phyloP scores from a whole-genome alignment of 768 basidiomycete genomes.

The Mycena floridula region DNA sequence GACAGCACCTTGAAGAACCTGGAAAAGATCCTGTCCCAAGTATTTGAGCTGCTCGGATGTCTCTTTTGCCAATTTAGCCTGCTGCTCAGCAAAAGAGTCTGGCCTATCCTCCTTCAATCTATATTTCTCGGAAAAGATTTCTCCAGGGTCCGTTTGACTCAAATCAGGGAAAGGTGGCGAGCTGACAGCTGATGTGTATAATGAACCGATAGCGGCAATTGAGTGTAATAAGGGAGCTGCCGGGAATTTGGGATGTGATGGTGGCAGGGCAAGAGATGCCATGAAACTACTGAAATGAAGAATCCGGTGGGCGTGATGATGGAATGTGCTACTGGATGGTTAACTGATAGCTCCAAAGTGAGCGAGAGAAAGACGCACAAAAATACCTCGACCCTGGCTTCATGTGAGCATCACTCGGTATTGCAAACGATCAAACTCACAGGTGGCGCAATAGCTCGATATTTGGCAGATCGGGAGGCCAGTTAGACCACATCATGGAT shows the following conservation, averaged over 20 bases:
- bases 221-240: slow-evolving; percentile 68
- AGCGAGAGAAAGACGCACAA: too few species aligned
- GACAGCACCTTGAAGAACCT: slow-evolving; percentile 55
- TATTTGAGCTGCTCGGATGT: slow-evolving; percentile 40
- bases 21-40: slow-evolving; percentile 49
- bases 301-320: slow-evolving; percentile 67
- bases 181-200: slow-evolving; percentile 65
- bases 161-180: slow-evolving; percentile 49
- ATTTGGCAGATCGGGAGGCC: slow-evolving; percentile 60
- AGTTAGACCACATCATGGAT: slow-evolving; percentile 42
- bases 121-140: slow-evolving; percentile 46
- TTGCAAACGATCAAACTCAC: too few species aligned
- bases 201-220: slow-evolving; percentile 76
- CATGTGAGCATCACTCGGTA: too few species aligned
- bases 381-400: background rate
- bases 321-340: slow-evolving; percentile 13
- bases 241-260: slow-evolving; percentile 70
- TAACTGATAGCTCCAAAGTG: too few species aligned
- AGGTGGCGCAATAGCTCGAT: slow-evolving; percentile 59
- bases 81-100: slow-evolving; percentile 62
- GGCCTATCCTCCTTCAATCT: slow-evolving; percentile 38
- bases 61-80: slow-evolving; percentile 49
- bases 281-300: slow-evolving; percentile 66
- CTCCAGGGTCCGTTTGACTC: slow-evolving; percentile 41
- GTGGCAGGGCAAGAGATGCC: slow-evolving; percentile 55